A percentile compares a stretch with the other conserved stretches of the same genome.
These are phyloP conservation scores for thale cress (Arabidopsis thaliana) DNA, from an alignment of 345 rosid species.

Conservation along the genomic window TAIR10.1 NC_003070.9:25617001-25617500, in stretches of 20 bases:
- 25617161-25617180: neutral
- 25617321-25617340: neutral
- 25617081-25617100: neutral
- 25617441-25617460: neutral
- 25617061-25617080: neutral
- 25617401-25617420: neutral
- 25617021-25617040: neutral
- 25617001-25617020: constrained; percentile 10
- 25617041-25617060: neutral
- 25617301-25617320: neutral
- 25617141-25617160: neutral
- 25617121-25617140: neutral
- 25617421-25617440: neutral
- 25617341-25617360: neutral
- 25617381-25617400: neutral
- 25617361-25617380: neutral
- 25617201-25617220: neutral
- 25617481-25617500: neutral
- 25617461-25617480: neutral
- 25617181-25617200: neutral
- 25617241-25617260: too few species aligned
- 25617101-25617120: constrained; percentile 25
- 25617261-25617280: neutral
- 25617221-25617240: neutral
- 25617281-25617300: neutral